A percentile compares a stretch with the other conserved stretches of the same genome.
Evolutionary conservation across 345 rosid genomes (phyloP).

Genomic region (Combretum micranthum): DNA sequence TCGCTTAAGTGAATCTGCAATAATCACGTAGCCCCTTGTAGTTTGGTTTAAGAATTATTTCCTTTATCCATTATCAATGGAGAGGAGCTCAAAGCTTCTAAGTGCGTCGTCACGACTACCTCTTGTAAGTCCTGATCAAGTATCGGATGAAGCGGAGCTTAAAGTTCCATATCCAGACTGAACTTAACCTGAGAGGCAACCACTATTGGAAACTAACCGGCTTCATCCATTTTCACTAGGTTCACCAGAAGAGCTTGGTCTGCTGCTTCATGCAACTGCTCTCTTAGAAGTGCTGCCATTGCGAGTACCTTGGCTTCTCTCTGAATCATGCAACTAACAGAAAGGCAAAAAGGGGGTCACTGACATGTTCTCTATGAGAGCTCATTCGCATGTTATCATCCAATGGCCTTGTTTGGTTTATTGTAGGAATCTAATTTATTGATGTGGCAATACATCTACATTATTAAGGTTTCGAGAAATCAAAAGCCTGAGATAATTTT

Average conservation of each 20-base stretch:
- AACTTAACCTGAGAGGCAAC: conserved; percentile 46
- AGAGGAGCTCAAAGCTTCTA: conserved; percentile 79
- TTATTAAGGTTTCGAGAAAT: too few relatives aligned
- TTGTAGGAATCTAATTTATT: too few relatives aligned
- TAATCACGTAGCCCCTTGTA: conserved; percentile 4
- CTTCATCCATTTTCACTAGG: conserved; percentile 57
- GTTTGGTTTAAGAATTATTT: conserved; percentile 24
- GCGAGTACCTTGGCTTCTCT: conserved; percentile 48
- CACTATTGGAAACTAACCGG: conserved; percentile 57
- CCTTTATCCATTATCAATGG: conserved; percentile 48
- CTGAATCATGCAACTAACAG: conserved; percentile 56
- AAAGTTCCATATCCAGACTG: conserved; percentile 62
- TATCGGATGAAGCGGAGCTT: conserved; percentile 43
- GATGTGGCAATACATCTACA: too few relatives aligned
- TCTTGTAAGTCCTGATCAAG: conserved; percentile 38
- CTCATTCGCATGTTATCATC: too few relatives aligned
- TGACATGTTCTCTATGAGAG: background rate
- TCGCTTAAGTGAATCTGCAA: background rate
- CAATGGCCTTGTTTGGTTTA: too few relatives aligned
- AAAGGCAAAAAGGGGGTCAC: background rate
- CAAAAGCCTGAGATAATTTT: too few relatives aligned
- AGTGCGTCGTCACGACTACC: conserved; percentile 65
- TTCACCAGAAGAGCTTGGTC: too few relatives aligned
- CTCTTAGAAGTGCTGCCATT: conserved; percentile 69
- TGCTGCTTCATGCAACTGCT: conserved; percentile 18